Base-by-base conservation (phyloP, 2,329 filamentous ascomycete genomes). In the Sarocladiaceae sp. region DNA sequence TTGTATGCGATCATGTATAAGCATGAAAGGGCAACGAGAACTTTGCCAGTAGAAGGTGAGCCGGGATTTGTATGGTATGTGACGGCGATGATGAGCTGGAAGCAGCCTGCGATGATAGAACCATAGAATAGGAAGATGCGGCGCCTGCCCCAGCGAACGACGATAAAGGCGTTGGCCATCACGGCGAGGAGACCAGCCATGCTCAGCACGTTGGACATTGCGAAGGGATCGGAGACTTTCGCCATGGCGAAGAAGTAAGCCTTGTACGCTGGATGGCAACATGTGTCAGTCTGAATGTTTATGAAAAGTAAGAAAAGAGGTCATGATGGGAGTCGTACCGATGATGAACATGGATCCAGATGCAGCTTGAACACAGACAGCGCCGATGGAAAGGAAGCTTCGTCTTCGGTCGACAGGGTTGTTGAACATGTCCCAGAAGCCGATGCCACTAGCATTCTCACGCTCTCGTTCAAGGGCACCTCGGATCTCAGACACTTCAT, bases 171-270 rank as follows among this genome's bases (percentile, higher is more conserved):
- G 37, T 41, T 41, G 10, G 37, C 24, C 23, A 41, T 41, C n/a
- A 41, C 29, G 21, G 37, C 37, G n/a, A 41, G 7, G 23, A 41
- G 21, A 13, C 23, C 37, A 4, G 37, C 37, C 37, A 41, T 41
- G 24, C 37, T 41, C 37, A 41, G 29, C 6, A 41, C 37, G 19
- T 41, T 41, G 37, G 37, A 41, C 37, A 41, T 41, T 11, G 37
- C 37, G n/a, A 41, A 41, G 11, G 37, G 37, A 29, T 41, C 37
- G 19, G 37, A 41, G 9, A 41, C 37, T 18, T 41, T 27, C 3
- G 37, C 37, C 37, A 41, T 41, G 23, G 37, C 37, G 23, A 41
- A 41, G 37, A 41, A 41, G 15, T 41, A 41, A 11, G 37, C 37
- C 37, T 41, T 41, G 24, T 41, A 41, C 6, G 37, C 37, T 41